Conservation (phyloP, 805 yeast genomes). For the Hanseniaspora taiwanica region DNA sequence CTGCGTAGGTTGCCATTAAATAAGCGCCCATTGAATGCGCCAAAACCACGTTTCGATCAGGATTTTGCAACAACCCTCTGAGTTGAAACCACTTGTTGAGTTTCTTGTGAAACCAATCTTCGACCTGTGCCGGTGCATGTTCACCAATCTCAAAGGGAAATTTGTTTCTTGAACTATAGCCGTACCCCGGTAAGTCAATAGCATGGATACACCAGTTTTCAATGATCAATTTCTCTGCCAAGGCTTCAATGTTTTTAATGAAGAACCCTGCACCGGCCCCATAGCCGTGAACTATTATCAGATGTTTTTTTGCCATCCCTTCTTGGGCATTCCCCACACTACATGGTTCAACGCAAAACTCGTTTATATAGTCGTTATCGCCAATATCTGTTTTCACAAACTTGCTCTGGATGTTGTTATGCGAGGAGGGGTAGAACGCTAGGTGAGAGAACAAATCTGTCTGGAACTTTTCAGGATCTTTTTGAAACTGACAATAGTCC, state of each 20-base stretch:
- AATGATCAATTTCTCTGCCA: slow-evolving; percentile 21
- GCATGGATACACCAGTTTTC: slow-evolving; percentile 68
- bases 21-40: slow-evolving; percentile 95
- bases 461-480: slow-evolving; percentile 31
- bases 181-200: slow-evolving; percentile 81
- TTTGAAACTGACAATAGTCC: slow-evolving; percentile 23
- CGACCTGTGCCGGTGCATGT: slow-evolving; percentile 16
- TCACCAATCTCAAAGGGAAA: slow-evolving; percentile 31
- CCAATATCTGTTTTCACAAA: slow-evolving; percentile 27
- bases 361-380: slow-evolving; percentile 54
- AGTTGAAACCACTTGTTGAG: slow-evolving; percentile 29
- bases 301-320: slow-evolving; percentile 24
- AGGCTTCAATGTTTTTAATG: slow-evolving; percentile 52
- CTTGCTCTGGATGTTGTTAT: slow-evolving; percentile 16
- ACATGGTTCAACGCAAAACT: slow-evolving; percentile 48
- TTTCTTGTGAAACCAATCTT: slow-evolving; percentile 36
- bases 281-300: slow-evolving; percentile 83
- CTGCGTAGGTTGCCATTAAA: slow-evolving; percentile 53
- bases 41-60: slow-evolving; percentile 39
- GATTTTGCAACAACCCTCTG: slow-evolving; percentile 12
- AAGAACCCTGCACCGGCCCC: slow-evolving; percentile 90
- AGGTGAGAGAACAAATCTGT: slow-evolving; percentile 30
- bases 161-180: slow-evolving; percentile 70
- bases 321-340: slow-evolving; percentile 13
- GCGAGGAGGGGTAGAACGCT: slow-evolving; percentile 32